Conservation (phyloP, 306 rosid species). For the Prunus armeniaca region DNA sequence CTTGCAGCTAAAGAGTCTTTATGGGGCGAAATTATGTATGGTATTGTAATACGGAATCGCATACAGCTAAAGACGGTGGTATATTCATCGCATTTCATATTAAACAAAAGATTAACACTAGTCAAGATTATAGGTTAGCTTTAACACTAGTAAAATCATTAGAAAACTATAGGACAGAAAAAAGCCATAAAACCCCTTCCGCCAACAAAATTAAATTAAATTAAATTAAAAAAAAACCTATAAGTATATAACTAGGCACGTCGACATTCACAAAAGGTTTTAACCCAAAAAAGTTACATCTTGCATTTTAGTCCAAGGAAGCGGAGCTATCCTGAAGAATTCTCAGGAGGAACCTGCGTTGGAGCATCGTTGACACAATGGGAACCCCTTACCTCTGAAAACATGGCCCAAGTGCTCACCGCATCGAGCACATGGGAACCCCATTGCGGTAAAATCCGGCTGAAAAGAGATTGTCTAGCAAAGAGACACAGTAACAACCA, state of each 20-base stretch:
- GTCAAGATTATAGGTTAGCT: no score
- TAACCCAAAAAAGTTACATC: not conserved
- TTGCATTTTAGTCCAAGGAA: not conserved
- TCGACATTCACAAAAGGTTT: not conserved
- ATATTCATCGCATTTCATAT: no score
- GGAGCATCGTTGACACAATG: not conserved
- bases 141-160: no score
- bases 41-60: no score
- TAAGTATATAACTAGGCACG: not conserved
- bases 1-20: not conserved
- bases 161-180: no score
- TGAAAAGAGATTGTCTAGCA: not conserved
- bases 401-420: not conserved
- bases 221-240: not conserved
- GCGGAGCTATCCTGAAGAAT: not conserved
- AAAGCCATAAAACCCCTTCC: no score
- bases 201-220: no score
- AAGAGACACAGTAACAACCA: not conserved
- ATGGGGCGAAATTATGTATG: not conserved
- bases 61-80: no score
- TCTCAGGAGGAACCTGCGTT: not conserved
- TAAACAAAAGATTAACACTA: no score
- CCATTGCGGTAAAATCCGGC: not conserved
- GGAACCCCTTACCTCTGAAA: conserved; percentile 5
- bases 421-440: not conserved